Evolutionary conservation across 257 asterid species (phyloP).

Genomic region (Solanum lignicaule): DNA sequence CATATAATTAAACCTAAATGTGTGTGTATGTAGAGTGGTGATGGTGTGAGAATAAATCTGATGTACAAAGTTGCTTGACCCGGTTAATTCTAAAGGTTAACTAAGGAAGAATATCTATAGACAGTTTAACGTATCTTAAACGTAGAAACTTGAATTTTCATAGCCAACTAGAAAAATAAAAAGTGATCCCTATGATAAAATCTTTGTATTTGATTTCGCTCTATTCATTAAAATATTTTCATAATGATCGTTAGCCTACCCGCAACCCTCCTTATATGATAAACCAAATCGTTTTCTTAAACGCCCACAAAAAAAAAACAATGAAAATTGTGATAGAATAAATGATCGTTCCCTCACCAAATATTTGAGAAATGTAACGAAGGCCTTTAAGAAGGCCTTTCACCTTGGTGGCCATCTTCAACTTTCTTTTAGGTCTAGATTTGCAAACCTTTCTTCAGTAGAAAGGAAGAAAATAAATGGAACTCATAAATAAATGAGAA

Average conservation of each 20-base stretch:
- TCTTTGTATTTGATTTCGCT: background rate
- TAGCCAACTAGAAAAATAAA: background rate
- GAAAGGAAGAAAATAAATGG: background rate
- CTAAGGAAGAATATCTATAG: background rate
- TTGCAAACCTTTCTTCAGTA: background rate
- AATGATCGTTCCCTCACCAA: constrained; percentile 38
- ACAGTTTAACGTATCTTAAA: background rate
- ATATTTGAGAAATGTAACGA: constrained; percentile 87
- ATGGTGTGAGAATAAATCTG: background rate
- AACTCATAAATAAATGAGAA: background rate
- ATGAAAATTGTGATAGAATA: background rate
- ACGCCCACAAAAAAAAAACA: background rate
- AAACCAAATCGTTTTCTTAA: background rate
- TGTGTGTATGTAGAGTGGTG: background rate
- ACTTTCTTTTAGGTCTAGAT: background rate
- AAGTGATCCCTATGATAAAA: background rate
- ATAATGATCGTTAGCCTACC: background rate
- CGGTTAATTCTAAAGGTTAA: background rate
- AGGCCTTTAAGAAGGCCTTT: constrained; percentile 91
- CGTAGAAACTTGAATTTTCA: background rate
- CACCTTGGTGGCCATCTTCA: constrained; percentile 55
- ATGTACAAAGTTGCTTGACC: background rate
- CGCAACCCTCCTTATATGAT: background rate
- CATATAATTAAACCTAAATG: background rate
- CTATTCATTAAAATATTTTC: background rate